Conservation (phyloP, 495 filamentous ascomycete species). For the Aspergillus heteromorphus region DNA sequence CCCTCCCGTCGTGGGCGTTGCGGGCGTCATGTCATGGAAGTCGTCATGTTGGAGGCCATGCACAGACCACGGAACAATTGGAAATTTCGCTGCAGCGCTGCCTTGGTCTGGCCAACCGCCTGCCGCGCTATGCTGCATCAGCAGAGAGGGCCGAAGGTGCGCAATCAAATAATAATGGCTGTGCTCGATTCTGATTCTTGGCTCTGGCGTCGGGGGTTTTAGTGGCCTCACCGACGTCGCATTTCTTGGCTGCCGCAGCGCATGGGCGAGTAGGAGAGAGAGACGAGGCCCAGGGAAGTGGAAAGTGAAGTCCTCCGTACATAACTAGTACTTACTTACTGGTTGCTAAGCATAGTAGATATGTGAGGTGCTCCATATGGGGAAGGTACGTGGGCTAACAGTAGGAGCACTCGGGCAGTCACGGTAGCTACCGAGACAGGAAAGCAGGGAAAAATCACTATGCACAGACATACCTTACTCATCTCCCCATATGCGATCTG, state of each 20-base stretch:
- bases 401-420: too few relatives aligned
- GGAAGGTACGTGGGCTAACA: too few relatives aligned
- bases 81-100: constrained; percentile 6
- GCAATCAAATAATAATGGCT: neutral
- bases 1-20: neutral
- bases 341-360: too few relatives aligned
- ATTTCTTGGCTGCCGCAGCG: neutral
- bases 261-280: too few relatives aligned
- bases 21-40: neutral
- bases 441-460: too few relatives aligned
- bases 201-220: neutral
- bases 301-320: too few relatives aligned
- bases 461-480: too few relatives aligned
- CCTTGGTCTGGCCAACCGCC: constrained; percentile 2
- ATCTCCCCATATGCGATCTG: too few relatives aligned
- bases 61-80: neutral
- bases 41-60: neutral
- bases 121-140: constrained; percentile 5
- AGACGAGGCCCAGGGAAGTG: too few relatives aligned
- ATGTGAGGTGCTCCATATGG: too few relatives aligned
- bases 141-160: constrained; percentile 1
- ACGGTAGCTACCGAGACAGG: too few relatives aligned
- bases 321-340: too few relatives aligned
- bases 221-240: neutral
- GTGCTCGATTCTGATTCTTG: constrained; percentile 5